Conservation (phyloP, 2,329 filamentous ascomycete genomes). For the Xylaria sp. region DNA sequence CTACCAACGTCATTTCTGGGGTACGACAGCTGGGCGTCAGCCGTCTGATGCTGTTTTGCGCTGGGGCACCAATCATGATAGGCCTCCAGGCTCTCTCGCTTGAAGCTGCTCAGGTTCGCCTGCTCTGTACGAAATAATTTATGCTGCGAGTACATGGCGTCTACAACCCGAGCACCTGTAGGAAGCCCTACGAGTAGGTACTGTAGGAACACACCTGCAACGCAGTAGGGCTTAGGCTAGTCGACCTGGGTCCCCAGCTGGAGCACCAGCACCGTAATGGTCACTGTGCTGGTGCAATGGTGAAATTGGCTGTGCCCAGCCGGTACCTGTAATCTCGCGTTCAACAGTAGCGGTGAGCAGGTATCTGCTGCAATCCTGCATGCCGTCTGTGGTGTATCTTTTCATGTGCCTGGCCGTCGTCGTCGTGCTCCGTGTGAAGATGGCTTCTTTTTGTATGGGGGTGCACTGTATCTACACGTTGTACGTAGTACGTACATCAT, state of each 20-base stretch:
- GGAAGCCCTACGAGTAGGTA: background rate
- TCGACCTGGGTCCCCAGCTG: slow-evolving; percentile 6
- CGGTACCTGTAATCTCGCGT: slow-evolving; percentile 17
- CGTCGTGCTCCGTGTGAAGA: slow-evolving; percentile 22
- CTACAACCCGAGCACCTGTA: no score
- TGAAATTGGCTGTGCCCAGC: slow-evolving; percentile 4
- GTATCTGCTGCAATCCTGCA: slow-evolving; percentile 15
- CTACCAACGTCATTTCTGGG: slow-evolving; percentile 1
- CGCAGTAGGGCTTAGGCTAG: slow-evolving; percentile 7
- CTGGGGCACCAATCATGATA: background rate
- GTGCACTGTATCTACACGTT: background rate
- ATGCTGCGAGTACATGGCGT: background rate
- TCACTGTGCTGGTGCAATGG: slow-evolving; percentile 18
- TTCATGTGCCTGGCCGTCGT: slow-evolving; percentile 18
- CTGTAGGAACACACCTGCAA: background rate
- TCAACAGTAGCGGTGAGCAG: slow-evolving; percentile 7
- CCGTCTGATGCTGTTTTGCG: background rate
- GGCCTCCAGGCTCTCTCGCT: background rate
- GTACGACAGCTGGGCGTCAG: slow-evolving; percentile 6
- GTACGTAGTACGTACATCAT: background rate
- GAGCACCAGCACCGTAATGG: slow-evolving; percentile 17
- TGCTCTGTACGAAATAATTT: background rate
- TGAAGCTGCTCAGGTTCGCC: background rate
- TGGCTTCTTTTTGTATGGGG: background rate
- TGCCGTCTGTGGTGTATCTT: slow-evolving; percentile 14